Percentiles rank a stretch among this genome's conserved stretches.
These are phyloP conservation scores for Hemileccinum rubropunctum DNA, from an alignment of 768 basidiomycete genomes.

Conservation along the genomic window DNA sequence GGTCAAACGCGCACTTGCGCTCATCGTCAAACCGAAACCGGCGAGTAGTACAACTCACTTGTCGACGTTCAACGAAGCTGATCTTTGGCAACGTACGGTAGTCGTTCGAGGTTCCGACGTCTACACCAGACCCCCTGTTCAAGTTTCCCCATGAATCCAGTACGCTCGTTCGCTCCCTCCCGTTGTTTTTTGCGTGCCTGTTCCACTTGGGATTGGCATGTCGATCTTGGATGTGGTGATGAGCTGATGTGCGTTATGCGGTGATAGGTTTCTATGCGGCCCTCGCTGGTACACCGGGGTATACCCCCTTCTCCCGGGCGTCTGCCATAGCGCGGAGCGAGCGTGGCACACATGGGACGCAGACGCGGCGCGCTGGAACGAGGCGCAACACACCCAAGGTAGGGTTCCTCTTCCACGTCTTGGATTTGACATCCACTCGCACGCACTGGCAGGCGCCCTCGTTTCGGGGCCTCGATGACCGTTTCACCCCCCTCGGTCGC, in stretches of 20 bases:
- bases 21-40: conserved; percentile 31
- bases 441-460: neutral
- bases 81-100: neutral
- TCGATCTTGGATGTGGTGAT: neutral
- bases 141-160: conserved; percentile 26
- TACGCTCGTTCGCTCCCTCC: neutral
- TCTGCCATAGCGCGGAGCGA: neutral
- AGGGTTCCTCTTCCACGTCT: neutral
- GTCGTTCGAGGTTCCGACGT: conserved; percentile 29
- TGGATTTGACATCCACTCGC: no score
- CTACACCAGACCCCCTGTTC: conserved; percentile 24
- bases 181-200: neutral
- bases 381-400: neutral
- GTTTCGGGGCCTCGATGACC: neutral
- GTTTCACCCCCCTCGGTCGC: no score
- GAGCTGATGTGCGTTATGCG: neutral
- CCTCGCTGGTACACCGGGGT: conserved; percentile 16
- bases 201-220: neutral
- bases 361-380: neutral
- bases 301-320: conserved; percentile 9
- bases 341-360: neutral
- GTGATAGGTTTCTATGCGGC: conserved; percentile 22
- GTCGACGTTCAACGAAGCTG: neutral
- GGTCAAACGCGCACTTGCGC: conserved; percentile 14
- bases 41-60: conserved; percentile 19